These are phyloP conservation scores for Ligustrum vulgare DNA, from an alignment of 257 asterid genomes.

Conservation along the genomic window DNA sequence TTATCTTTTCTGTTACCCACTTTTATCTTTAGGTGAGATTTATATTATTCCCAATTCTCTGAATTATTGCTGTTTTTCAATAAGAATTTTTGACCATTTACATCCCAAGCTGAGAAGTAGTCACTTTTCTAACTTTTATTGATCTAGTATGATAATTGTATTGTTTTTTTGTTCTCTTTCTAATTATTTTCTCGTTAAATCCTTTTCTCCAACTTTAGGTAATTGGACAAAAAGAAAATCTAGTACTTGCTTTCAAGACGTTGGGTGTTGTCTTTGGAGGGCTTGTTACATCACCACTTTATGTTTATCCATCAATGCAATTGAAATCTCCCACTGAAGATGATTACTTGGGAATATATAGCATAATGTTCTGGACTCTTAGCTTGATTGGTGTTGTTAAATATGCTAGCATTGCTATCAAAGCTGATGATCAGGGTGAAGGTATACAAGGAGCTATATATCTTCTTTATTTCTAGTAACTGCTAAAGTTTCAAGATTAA, in stretches of 20 bases:
- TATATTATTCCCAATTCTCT: not conserved
- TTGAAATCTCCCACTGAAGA: slow-evolving; percentile 43
- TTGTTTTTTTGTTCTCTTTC: not conserved
- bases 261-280: slow-evolving; percentile 55
- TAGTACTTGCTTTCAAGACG: slow-evolving; percentile 45
- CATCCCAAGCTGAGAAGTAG: not conserved
- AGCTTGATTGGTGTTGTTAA: slow-evolving; percentile 46
- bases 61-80: not conserved
- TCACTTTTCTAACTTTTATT: not conserved
- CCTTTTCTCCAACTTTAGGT: slow-evolving; percentile 21
- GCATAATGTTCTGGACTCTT: slow-evolving; percentile 53
- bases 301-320: slow-evolving; percentile 49
- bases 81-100: not conserved
- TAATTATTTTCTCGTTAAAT: not conserved
- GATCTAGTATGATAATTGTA: not conserved
- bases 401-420: slow-evolving; percentile 43
- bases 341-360: slow-evolving; percentile 43
- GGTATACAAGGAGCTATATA: slow-evolving; percentile 23
- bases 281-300: slow-evolving; percentile 52
- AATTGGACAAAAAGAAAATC: slow-evolving; percentile 23
- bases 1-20: not conserved
- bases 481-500: not conserved
- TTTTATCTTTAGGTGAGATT: not conserved
- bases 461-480: not conserved
- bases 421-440: slow-evolving; percentile 56